These are phyloP conservation scores for Phialocephala subalpina DNA, from an alignment of 2,329 filamentous ascomycete species.

Conservation along the genomic window DNA sequence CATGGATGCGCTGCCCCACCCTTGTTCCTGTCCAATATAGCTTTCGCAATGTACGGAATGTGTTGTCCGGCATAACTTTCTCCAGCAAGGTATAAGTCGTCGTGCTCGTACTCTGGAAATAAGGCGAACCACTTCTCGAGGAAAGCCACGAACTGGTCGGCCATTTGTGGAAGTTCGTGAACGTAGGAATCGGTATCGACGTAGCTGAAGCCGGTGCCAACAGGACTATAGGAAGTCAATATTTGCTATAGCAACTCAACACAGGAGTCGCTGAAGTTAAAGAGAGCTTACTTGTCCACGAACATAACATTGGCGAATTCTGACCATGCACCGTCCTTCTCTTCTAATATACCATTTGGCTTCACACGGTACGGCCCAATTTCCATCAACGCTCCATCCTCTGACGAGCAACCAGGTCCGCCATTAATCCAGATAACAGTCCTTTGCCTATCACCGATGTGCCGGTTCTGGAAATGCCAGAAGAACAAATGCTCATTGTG, in stretches of 20 bases:
- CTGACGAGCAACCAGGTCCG: constrained; percentile 94
- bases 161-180: constrained; percentile 87
- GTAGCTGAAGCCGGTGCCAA: constrained; percentile 96
- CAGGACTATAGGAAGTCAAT: constrained; percentile 57
- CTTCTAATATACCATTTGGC: constrained; percentile 69
- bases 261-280: not conserved
- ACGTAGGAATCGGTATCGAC: constrained; percentile 89
- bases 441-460: constrained; percentile 90
- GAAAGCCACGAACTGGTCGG: constrained; percentile 85
- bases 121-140: constrained; percentile 89
- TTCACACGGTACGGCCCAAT: constrained; percentile 91
- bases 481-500: constrained; percentile 96
- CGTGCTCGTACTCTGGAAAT: constrained; percentile 90
- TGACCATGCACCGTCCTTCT: constrained; percentile 97
- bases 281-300: constrained; percentile 75
- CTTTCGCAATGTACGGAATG: constrained; percentile 95
- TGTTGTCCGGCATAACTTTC: constrained; percentile 98
- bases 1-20: constrained; percentile 63
- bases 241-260: not conserved
- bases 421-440: constrained; percentile 81
- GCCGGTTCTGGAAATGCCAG: constrained; percentile 96
- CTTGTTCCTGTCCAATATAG: constrained; percentile 88
- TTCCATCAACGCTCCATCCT: constrained; percentile 88
- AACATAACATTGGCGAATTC: constrained; percentile 98
- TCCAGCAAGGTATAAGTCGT: constrained; percentile 95